Evolutionary conservation across 805 yeast genomes (phyloP).

Genomic region (Candida awuae): DNA sequence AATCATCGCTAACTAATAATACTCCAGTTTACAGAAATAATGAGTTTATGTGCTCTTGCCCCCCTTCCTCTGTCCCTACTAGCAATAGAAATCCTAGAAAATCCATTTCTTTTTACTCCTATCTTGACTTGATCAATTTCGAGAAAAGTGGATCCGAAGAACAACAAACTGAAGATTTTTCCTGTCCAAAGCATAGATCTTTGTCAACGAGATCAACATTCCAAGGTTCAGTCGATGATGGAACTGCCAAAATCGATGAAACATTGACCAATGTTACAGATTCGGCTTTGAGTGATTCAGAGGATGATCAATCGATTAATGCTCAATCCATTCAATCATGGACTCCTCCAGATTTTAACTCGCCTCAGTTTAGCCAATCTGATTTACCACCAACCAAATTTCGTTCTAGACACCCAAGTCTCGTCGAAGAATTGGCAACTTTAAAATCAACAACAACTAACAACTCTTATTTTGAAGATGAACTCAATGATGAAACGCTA

Average conservation of each 20-base stretch:
- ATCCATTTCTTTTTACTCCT: conserved; percentile 28
- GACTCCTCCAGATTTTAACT: conserved; percentile 7
- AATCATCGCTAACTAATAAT: too few relatives aligned
- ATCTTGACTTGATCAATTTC: conserved; percentile 25
- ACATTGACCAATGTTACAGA: conserved; percentile 4
- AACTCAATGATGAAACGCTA: conserved; percentile 9
- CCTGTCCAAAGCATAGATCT: conserved; percentile 9
- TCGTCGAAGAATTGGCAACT: conserved; percentile 14
- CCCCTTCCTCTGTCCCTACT: too few relatives aligned
- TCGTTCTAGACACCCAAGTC: conserved; percentile 5
- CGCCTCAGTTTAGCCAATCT: neutral
- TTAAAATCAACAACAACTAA: conserved; percentile 13
- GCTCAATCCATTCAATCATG: conserved; percentile 13
- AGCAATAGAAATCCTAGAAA: too few relatives aligned
- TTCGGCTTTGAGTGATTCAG: too few relatives aligned
- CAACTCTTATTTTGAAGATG: conserved; percentile 20
- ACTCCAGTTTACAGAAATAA: too few relatives aligned
- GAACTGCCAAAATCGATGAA: conserved; percentile 11
- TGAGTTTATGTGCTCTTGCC: too few relatives aligned
- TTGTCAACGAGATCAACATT: conserved; percentile 8
- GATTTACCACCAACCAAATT: too few relatives aligned
- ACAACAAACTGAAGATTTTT: neutral
- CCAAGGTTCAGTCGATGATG: conserved; percentile 14
- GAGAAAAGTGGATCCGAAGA: too few relatives aligned
- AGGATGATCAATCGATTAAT: neutral